Percentiles rank a stretch among this genome's conserved stretches.
These are phyloP conservation scores for Tubosaeta sp. DNA, from an alignment of 768 basidiomycete species.

Conservation along the genomic window DNA sequence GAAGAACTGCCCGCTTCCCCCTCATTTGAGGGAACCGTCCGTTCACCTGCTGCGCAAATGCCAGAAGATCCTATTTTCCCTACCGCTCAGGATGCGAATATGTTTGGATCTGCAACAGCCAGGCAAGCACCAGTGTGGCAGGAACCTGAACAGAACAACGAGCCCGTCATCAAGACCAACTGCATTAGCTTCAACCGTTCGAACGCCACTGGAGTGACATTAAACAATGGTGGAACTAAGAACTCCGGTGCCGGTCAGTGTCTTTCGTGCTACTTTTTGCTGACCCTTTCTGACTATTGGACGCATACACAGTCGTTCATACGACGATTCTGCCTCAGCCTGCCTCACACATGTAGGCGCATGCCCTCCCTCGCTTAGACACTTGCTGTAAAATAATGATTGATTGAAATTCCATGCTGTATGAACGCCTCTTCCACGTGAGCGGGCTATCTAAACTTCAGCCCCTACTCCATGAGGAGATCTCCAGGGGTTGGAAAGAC, in stretches of 20 bases:
- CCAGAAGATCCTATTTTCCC: not conserved
- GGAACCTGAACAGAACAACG: too few relatives aligned
- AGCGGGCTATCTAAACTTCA: not conserved
- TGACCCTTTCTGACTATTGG: not conserved
- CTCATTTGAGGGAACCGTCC: not conserved
- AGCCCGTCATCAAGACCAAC: not conserved
- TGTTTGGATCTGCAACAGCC: not conserved
- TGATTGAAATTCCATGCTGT: not conserved
- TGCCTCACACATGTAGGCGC: not conserved
- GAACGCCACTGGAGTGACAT: constrained; percentile 1
- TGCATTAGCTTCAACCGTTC: not conserved
- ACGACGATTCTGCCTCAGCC: not conserved
- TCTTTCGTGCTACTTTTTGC: not conserved
- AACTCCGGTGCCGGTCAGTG: constrained; percentile 12
- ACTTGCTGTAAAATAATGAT: not conserved
- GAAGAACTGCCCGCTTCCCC: not conserved
- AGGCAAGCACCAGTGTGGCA: not conserved
- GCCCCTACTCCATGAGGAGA: too few relatives aligned
- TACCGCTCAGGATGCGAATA: not conserved
- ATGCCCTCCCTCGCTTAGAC: too few relatives aligned
- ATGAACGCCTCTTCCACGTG: not conserved
- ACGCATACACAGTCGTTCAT: constrained; percentile 4
- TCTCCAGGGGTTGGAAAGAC: too few relatives aligned
- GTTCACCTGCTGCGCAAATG: not conserved
- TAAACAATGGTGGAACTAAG: constrained; percentile 5